A percentile compares a stretch with the other conserved stretches of the same genome.
phyloP scores from a whole-genome alignment of 352 stramenopile genomes.

The Globisporangium cederbergense region DNA sequence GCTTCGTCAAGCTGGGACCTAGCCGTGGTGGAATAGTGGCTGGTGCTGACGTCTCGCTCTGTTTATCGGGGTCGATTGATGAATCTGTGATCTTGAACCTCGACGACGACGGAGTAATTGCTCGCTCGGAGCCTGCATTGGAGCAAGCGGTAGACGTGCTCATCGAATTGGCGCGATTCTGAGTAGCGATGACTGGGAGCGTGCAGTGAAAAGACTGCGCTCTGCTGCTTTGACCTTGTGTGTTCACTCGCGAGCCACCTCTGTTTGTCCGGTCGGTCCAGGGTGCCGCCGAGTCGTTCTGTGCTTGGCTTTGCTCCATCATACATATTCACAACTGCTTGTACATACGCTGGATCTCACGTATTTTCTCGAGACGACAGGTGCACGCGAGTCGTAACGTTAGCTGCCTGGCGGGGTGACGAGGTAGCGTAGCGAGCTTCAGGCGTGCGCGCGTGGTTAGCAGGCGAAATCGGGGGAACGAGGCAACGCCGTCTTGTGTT shows the following conservation, averaged over 20 bases:
- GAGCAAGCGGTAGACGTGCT: neutral
- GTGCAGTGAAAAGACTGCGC: neutral
- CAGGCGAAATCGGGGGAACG: neutral
- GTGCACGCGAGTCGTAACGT: neutral
- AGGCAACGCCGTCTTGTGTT: neutral
- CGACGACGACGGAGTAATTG: neutral
- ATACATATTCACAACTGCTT: conserved; percentile 6
- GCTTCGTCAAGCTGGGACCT: neutral
- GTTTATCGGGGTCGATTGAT: neutral
- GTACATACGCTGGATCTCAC: neutral
- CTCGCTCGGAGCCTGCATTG: neutral
- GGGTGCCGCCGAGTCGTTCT: neutral
- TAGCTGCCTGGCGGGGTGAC: neutral
- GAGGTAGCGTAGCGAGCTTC: neutral
- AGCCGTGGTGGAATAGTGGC: neutral
- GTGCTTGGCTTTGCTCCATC: conserved; percentile 6
- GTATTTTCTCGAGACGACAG: neutral
- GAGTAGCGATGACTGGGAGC: neutral
- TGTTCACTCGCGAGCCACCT: neutral
- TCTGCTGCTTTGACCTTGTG: neutral
- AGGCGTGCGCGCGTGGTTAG: neutral
- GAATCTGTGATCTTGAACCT: conserved; percentile 10
- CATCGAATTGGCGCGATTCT: neutral
- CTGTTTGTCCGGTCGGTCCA: neutral
- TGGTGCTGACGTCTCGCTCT: neutral